Conservation (phyloP, 169 alveolate species). For the Cystoisospora suis region DNA sequence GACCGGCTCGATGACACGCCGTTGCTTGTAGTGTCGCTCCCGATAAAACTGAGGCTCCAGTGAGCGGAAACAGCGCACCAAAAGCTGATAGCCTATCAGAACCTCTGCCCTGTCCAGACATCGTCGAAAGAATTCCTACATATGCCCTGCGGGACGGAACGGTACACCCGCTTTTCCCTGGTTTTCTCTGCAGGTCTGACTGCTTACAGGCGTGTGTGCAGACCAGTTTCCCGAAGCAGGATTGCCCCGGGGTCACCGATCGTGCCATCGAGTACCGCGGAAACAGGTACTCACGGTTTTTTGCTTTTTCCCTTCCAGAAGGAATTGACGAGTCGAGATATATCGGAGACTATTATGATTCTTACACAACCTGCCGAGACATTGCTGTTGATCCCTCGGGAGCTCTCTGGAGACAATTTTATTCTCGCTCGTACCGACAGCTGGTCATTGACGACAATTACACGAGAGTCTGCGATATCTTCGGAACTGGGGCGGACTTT, state of each 20-base stretch:
- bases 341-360: not conserved
- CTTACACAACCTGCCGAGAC: not conserved
- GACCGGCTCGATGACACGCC: too few relatives aligned
- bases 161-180: not conserved
- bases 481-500: not conserved
- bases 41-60: too few relatives aligned
- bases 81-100: too few relatives aligned
- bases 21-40: too few relatives aligned
- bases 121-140: too few relatives aligned
- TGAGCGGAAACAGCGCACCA: too few relatives aligned
- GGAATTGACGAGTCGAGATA: slow-evolving; percentile 1
- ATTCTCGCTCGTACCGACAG: slow-evolving; percentile 1
- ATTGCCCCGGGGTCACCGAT: slow-evolving; percentile 27
- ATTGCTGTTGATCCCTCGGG: slow-evolving; percentile 26
- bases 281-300: slow-evolving; percentile 64
- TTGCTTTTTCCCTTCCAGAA: slow-evolving; percentile 57
- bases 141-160: too few relatives aligned
- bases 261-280: slow-evolving; percentile 58
- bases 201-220: slow-evolving; percentile 69
- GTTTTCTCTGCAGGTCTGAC: slow-evolving; percentile 26
- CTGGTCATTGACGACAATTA: not conserved
- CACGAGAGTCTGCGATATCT: slow-evolving; percentile 2
- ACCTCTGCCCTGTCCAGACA: too few relatives aligned
- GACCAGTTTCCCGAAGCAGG: slow-evolving; percentile 62
- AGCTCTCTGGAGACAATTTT: slow-evolving; percentile 18